Base-by-base conservation (phyloP, 2,329 filamentous ascomycete genomes). In the Fusarium xylarioides region DNA sequence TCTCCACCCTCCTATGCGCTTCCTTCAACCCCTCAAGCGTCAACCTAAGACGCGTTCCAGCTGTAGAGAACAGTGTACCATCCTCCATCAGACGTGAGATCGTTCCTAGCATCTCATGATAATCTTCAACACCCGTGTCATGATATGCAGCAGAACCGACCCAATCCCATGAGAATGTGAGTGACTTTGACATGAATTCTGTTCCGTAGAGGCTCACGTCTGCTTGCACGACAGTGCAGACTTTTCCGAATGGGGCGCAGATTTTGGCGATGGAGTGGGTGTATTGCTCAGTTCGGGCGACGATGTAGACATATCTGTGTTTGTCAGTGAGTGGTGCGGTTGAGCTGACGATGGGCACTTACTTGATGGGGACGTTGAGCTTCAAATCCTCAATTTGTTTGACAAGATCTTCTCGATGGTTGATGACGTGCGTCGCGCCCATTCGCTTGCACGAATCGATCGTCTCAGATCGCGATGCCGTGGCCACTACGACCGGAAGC, bases 101-200 rank as follows among this genome's bases (percentile, higher is more conserved):
- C 1, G 37, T 32, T 7, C 44, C 44, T 2, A 63, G 14, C n/a
- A 63, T 60, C 12, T 35, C n/a, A 9, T 59, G 28, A 10, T 59
- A 50, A 11, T 26, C 10, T 7, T 63, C 54, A 37, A 59, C 18
- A 7, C 37, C 12, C 4, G 43, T 43, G 3, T 26, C 12, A 60
- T 60, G 61, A 26, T 63, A 63, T 1, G 35, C 61, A 18, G 61
- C 61, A 21, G 61, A 63, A 4, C 43, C 61, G 5, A 63, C 2
- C 61, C 43, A 63, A 11, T 63, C 43, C 60, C 54, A 50, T 1
- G 44, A 43, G 15, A 59, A 50, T 9, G 54, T 37, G 0, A 43
- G 18, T 0, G 61, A 63, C 2, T 60, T 63, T 0, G 61, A 63
- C 61, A 63, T 63, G 7, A 63, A 63, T 0, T 59, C 61, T 19